Conservation (phyloP, 768 basidiomycete genomes). For the Plicaturopsis crispa region DNA sequence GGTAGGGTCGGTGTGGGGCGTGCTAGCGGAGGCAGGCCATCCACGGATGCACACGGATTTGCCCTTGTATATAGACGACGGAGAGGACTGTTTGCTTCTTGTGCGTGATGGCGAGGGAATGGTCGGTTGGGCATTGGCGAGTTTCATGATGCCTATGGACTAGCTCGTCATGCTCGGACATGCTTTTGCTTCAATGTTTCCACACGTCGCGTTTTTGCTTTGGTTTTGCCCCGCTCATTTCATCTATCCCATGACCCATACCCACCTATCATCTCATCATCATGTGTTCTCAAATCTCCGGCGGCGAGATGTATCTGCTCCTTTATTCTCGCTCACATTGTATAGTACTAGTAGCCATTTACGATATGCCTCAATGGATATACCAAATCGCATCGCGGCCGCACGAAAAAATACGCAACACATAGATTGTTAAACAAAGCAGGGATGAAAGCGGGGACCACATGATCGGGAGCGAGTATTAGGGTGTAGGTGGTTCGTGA, state of each 20-base stretch:
- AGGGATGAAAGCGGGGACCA: not conserved
- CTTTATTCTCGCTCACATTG: conserved; percentile 2
- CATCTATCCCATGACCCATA: not conserved
- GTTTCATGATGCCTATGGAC: conserved; percentile 64
- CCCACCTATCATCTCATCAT: not conserved
- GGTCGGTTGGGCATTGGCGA: conserved; percentile 78
- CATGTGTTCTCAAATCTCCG: not conserved
- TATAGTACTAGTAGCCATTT: too few species aligned
- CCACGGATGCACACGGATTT: conserved; percentile 67
- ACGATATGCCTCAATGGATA: too few species aligned
- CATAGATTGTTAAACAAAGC: not conserved
- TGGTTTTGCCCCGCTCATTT: conserved; percentile 5
- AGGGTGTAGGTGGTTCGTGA: conserved; percentile 57
- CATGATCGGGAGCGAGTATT: conserved; percentile 4
- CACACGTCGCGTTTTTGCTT: conserved; percentile 5
- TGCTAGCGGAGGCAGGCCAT: conserved; percentile 73
- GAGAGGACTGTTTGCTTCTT: conserved; percentile 68
- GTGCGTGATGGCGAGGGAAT: conserved; percentile 48
- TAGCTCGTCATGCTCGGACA: too few species aligned
- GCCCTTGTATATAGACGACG: conserved; percentile 73
- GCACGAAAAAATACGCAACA: too few species aligned
- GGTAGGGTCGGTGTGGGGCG: conserved; percentile 54
- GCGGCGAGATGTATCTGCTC: not conserved
- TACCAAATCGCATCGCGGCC: too few species aligned
- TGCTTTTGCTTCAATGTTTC: conserved; percentile 9